Base-by-base conservation (phyloP, 2,329 filamentous ascomycete species). In the Monosporascus sp. region DNA sequence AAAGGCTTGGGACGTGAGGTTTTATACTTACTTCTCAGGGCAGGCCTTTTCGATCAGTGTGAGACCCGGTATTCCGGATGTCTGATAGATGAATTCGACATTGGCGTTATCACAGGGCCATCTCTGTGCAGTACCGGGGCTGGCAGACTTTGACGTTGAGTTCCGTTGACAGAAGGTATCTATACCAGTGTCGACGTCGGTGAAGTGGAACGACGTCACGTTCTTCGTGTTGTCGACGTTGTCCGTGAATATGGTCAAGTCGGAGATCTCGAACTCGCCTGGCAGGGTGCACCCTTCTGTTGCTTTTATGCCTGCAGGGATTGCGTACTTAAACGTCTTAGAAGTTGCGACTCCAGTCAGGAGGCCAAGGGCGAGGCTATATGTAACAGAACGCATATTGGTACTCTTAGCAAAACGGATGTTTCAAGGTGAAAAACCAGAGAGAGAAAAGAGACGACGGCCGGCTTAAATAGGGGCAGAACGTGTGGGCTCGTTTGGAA, bases 81-180 rank as follows among this genome's bases (percentile, higher is more conserved):
- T 62, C 52, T 67, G 62, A 41, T 65, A 68, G 48, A 67, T 64
- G 53, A 68, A 68, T 49, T 57, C 48, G 27, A 68, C 57, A 27
- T 55, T 57, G 34, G 47, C 37, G 47, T 66, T 54, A 39, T 62
- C 60, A 48, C 66, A 68, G 20, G 52, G 56, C 50, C 61, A 68
- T 50, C 53, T 59, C 51, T 65, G 62, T 20, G 58, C 52, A 18
- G 57, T 56, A 14, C 52, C 52, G 31, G 56, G 54, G 15, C 44
- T 61, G 25, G 60, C 25, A 17, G 42, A 41, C 42, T 53, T 61
- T 37, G 65, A 66, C 31, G 62, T 59, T 22, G 62, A 59, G 54
- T 66, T 65, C 17, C 52, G 61, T n/a, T 50, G 47, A 45, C 66
- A 68, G 15, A 37, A 47, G 6, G 66, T 65, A 36, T 57, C 51